Evolutionary conservation across 2,329 filamentous ascomycete species (phyloP), one percentile per base, ranked within the genome.

Genomic region (Ceratocystis variospora): DNA sequence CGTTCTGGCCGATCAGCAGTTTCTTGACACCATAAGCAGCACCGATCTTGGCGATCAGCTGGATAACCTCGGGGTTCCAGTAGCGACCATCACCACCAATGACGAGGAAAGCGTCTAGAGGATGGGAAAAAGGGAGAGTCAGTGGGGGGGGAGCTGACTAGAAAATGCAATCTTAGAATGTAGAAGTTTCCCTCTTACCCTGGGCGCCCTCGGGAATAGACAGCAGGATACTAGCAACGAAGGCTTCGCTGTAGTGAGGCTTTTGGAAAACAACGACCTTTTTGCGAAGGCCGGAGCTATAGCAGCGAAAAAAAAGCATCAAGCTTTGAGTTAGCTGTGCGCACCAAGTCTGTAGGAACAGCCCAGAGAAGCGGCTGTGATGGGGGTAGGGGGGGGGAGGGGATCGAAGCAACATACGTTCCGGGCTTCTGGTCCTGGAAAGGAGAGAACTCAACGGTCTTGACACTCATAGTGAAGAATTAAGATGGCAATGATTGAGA

Each of bases 1-100:
- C 94, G 77, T 96, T 82, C 78, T 96, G 92, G 69, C 94, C 94
- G 79, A 99, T 89, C 74, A 99, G 78, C 66, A 99, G 86, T 86
- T 97, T 99, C 89, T 96, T 97, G 75, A 97, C 94, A 70, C 94
- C 94, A 75, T 99, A 97, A 65, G 92, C 94, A 71, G 90, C 89
- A 76, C 91, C 87, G 73, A 99, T 97, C 82, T 96, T 96, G 72
- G 93, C 93, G 76, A 97, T 97, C 78, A 96, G 79, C 79, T 97
- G 93, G 71, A 96, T 88, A 69, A 96, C 93, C 76, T 97, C 93
- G 59, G 92, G 89, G 79, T 99, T 99, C 85, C 88, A 97, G 83
- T 86, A 99, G 70, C 94, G 89, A 69, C 94, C 94, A 81, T 99
- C 94, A 73, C 94, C 94, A 73, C 92, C 94, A 75, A 99, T 96